A percentile compares a stretch with the other conserved stretches of the same genome.
phyloP scores from a whole-genome alignment of 108 stramenopile species.

The Cyclotella sp. region DNA sequence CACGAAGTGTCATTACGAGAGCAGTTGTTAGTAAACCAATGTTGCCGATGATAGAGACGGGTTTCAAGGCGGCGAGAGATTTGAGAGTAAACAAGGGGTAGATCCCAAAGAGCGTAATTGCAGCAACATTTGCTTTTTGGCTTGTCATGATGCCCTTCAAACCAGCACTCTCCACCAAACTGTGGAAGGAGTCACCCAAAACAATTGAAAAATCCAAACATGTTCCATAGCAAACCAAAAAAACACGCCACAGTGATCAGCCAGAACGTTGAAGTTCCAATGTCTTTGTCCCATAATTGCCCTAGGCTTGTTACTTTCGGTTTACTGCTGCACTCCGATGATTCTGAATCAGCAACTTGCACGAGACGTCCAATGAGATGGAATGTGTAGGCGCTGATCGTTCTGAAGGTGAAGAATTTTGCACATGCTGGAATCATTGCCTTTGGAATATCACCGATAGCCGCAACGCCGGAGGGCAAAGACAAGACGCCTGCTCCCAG shows the following conservation, averaged over 20 bases:
- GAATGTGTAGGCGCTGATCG: slow-evolving; percentile 90
- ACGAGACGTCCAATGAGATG: slow-evolving; percentile 70
- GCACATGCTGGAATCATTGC: slow-evolving; percentile 69
- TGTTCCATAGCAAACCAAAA: slow-evolving; percentile 77
- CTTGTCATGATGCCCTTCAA: slow-evolving; percentile 46
- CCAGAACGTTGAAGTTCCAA: slow-evolving; percentile 68
- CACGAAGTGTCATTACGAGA: slow-evolving; percentile 69
- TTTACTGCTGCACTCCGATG: neutral
- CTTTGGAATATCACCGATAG: slow-evolving; percentile 56
- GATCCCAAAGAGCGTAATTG: slow-evolving; percentile 57
- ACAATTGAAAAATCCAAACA: slow-evolving; percentile 85
- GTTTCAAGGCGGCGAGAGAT: slow-evolving; percentile 70
- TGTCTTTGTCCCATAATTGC: slow-evolving; percentile 86
- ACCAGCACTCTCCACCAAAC: slow-evolving; percentile 54
- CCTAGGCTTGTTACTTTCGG: slow-evolving; percentile 56
- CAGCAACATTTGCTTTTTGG: slow-evolving; percentile 62
- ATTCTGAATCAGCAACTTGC: slow-evolving; percentile 31
- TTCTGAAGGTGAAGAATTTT: slow-evolving; percentile 70
- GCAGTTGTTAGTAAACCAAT: slow-evolving; percentile 68
- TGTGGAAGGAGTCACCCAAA: slow-evolving; percentile 75
- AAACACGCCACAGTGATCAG: slow-evolving; percentile 74
- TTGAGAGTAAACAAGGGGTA: slow-evolving; percentile 76
- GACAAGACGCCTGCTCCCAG: slow-evolving; percentile 88
- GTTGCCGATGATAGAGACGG: slow-evolving; percentile 72
- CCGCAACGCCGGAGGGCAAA: slow-evolving; percentile 81